phyloP scores from a whole-genome alignment of 139 green algal species.

The Zygnema cylindricum region DNA sequence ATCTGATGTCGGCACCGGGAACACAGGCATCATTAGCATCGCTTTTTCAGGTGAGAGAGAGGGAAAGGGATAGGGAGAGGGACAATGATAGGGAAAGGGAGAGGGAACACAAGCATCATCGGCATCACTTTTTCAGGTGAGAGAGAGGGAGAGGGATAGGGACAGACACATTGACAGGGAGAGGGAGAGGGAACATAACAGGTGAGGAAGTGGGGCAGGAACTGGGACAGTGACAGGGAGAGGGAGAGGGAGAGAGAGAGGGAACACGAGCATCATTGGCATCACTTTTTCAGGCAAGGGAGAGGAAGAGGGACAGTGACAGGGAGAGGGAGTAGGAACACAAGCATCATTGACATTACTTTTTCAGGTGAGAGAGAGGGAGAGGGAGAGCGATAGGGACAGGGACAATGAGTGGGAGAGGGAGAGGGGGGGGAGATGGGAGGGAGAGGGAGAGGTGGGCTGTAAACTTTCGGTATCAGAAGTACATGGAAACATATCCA shows the following conservation, averaged over 20 bases:
- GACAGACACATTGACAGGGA: too few relatives aligned
- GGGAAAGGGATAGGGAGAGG: too few relatives aligned
- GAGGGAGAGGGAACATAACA: background rate
- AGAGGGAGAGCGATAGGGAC: too few relatives aligned
- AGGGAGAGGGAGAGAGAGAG: background rate
- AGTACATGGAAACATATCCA: background rate
- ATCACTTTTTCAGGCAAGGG: constrained; percentile 14
- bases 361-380: too few relatives aligned
- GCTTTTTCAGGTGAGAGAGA: constrained; percentile 27
- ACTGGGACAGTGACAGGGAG: too few relatives aligned
- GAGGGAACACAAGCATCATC: background rate
- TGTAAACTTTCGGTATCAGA: background rate
- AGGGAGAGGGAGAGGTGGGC: background rate
- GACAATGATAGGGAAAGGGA: too few relatives aligned
- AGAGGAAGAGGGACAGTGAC: too few relatives aligned
- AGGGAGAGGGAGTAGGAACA: background rate
- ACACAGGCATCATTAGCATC: constrained; percentile 6
- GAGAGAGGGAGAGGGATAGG: too few relatives aligned
- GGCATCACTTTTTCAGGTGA: constrained; percentile 25
- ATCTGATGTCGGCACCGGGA: constrained; percentile 3
- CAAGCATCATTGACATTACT: constrained; percentile 12
- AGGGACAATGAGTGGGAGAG: too few relatives aligned
- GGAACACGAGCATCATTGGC: background rate
- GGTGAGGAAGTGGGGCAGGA: too few relatives aligned
- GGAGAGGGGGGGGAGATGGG: too few relatives aligned